Base-by-base conservation (phyloP, 2,329 filamentous ascomycete genomes). In the Cladosporium halotolerans region DNA sequence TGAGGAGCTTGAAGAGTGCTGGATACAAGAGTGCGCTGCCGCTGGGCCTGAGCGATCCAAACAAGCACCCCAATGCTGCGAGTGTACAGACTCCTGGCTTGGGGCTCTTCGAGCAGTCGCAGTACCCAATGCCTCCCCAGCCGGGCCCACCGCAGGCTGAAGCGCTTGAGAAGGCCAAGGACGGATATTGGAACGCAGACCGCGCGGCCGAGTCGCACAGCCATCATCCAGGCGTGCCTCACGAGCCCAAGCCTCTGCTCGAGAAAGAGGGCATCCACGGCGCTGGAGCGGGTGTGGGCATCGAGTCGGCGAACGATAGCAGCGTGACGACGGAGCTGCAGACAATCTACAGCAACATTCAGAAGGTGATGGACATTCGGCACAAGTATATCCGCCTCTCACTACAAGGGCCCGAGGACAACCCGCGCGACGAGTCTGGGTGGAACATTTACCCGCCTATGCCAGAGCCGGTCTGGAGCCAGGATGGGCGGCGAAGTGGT, bases 371-470 rank as follows among this genome's bases (percentile, higher is more conserved):
- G 43, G 89, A 96, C 62, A 77, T 91, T 39, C 83, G 93, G 56
- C 85, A 90, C 68, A 95, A 89, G 64, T 99, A 97, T 70, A 88
- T 97, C 49, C 76, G 82, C 1, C 72, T 96, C 13, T 97, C 93
- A 0, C 75, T 91, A 16, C 93, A 99, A 66, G 81, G 86, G 9
- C 79, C 85, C 7, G 79, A 82, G 10, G 89, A 96, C 66, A 96
- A 97, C 61, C 93, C 93, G 1, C 89, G 89, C 63, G 90, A 97
- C 67, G 81, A 86, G 14, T 79, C 84, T 0, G 80, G 77, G 46
- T 99, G 92, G 92, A 79, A 80, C 51, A 89, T 99, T 42, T 97
- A 97, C 64, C 93, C 93, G 9, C 83, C 88, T 11, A 91, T 91
- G 4, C 93, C 92, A 5, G 88, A 95, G 63, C 93, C 93, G 13